Percentiles rank a stretch among this genome's conserved stretches.
These are phyloP conservation scores for Penicillium paxilli DNA, from an alignment of 495 filamentous ascomycete genomes.

Conservation along the genomic window DNA sequence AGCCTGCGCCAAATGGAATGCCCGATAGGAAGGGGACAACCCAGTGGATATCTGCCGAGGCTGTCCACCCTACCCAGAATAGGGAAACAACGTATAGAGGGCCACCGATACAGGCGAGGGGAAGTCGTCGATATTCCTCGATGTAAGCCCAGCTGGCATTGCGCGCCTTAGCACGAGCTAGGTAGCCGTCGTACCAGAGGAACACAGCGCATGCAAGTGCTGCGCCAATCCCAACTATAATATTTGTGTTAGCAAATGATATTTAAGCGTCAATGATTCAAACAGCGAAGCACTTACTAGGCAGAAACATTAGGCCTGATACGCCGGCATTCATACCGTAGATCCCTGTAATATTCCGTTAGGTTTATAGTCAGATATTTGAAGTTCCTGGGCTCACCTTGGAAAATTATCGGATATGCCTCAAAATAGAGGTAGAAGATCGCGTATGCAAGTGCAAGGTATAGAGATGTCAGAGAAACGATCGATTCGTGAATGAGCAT, in stretches of 20 bases:
- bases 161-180: constrained; percentile 34
- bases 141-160: constrained; percentile 35
- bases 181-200: constrained; percentile 40
- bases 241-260: neutral
- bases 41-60: constrained; percentile 39
- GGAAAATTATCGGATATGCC: constrained; percentile 66
- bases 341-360: too few species aligned
- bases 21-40: constrained; percentile 39
- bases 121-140: constrained; percentile 42
- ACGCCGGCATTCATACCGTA: constrained; percentile 40
- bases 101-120: constrained; percentile 41
- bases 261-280: neutral
- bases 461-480: constrained; percentile 65
- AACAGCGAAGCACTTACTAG: constrained; percentile 24
- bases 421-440: constrained; percentile 79
- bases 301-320: constrained; percentile 34
- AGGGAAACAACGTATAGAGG: constrained; percentile 39
- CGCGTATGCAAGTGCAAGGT: constrained; percentile 66
- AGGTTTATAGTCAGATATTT: too few species aligned
- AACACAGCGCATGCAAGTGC: constrained; percentile 33
- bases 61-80: constrained; percentile 43
- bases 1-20: constrained; percentile 40
- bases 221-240: constrained; percentile 34
- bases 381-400: too few species aligned
- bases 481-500: constrained; percentile 56